Conservation (phyloP, 768 basidiomycete genomes). For the Tylopilus felleus region DNA sequence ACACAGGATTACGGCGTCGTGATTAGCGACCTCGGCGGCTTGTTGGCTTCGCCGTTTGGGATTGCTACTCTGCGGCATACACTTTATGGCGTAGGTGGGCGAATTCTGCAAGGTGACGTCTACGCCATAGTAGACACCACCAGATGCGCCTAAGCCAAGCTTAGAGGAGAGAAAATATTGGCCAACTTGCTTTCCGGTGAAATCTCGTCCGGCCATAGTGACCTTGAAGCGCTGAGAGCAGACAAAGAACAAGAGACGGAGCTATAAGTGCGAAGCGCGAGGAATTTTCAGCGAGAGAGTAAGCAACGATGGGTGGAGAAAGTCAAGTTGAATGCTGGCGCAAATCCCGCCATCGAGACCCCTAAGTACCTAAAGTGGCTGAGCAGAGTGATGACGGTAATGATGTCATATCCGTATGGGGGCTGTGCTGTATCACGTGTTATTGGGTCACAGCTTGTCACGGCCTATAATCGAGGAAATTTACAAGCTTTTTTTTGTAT, state of each 20-base stretch:
- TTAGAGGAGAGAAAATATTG: conserved; percentile 57
- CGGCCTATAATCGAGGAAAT: too few species aligned
- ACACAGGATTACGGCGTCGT: conserved; percentile 40
- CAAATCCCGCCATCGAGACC: not conserved
- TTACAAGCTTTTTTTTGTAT: too few species aligned
- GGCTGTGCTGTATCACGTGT: not conserved
- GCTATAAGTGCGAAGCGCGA: not conserved
- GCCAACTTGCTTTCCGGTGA: conserved; percentile 51
- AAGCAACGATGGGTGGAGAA: not conserved
- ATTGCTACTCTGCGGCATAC: conserved; percentile 51
- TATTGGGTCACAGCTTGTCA: not conserved
- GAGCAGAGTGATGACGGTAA: not conserved
- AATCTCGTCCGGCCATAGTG: conserved; percentile 35
- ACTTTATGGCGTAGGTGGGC: conserved; percentile 68
- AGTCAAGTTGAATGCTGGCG: not conserved
- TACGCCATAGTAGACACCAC: conserved; percentile 72
- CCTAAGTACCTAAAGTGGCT: conserved; percentile 1
- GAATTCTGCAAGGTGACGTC: conserved; percentile 42
- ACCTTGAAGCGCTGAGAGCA: not conserved
- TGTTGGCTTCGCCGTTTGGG: conserved; percentile 57
- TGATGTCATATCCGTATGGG: not conserved
- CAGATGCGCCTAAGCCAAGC: conserved; percentile 74
- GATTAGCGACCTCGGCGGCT: conserved; percentile 60
- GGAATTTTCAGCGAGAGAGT: not conserved
- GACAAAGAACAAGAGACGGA: not conserved